Evolutionary conservation across 371 early-diverging fungal species (phyloP), one percentile per base, ranked within the genome.

Genomic region (Mucor mucedo): DNA sequence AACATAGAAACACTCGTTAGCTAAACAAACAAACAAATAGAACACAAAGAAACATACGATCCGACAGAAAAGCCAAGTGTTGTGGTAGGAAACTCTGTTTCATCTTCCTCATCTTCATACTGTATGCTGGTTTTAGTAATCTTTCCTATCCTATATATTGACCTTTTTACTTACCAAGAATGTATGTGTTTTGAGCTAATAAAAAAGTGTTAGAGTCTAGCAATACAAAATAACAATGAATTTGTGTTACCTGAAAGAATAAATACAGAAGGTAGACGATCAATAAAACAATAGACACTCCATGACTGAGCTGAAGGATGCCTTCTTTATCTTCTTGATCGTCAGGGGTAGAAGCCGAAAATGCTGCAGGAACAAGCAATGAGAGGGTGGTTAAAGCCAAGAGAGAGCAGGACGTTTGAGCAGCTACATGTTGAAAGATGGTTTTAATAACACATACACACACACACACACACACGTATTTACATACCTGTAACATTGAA

Each of bases 321-420:
- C 85, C 82, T 47, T 73, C 64, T 10, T 76, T 64, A 16, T 62
- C 67, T 45, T 72, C 69, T 48, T 62, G 67, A 4, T 72, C 70
- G 5, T 70, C 48, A 33, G 82, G 64, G 9, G 77, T 70, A 38
- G 82, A 68, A 0, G 72, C 71, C 58, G 68, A 69, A 68, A 91
- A 93, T 0, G 93, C 93, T 6, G 94, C 91, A 9, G 95, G 95
- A 40, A 94, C 78, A 58, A 96, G 62, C 29, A 93, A 74, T 10
- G 91, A 88, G 39, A 92, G 68, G 28, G 91, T 86, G 1, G 92
- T 84, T 52, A 96, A 71, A 2, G 89, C 87, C 63, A 95, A 69
- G 4, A 96, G 80, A 7, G 92, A 89, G 14, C 90, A 78, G 6
- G 86, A 85, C 2, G 92, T 92, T 71, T 93, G 90, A 13, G 95